These are phyloP conservation scores for Lasiosphaeriaceae sp. DNA, from an alignment of 495 filamentous ascomycete species.

Conservation along the genomic window DNA sequence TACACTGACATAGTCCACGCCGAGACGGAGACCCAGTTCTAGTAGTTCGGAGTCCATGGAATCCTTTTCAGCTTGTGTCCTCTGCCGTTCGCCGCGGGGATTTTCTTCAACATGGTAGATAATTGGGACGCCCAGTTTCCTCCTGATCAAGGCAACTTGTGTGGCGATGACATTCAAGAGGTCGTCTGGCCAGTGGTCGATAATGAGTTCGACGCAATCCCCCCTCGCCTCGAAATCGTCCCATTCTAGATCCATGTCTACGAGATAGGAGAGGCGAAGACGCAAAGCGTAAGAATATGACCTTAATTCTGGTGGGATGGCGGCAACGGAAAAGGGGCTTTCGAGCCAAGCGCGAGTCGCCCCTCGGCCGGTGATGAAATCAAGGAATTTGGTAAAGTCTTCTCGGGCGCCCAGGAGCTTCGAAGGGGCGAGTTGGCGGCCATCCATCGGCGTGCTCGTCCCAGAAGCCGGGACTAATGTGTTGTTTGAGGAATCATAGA, in stretches of 20 bases:
- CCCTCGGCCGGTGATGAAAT: conserved; percentile 57
- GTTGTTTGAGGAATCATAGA: conserved; percentile 44
- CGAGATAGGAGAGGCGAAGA: conserved; percentile 58
- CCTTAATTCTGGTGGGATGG: conserved; percentile 62
- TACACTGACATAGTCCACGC: conserved; percentile 68
- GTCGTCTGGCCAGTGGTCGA: conserved; percentile 57
- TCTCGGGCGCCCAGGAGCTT: conserved; percentile 70
- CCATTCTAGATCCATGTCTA: conserved; percentile 51
- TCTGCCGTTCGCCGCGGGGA: conserved; percentile 42
- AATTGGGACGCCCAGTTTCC: conserved; percentile 63
- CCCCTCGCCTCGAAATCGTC: conserved; percentile 62
- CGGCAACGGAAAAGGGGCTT: conserved; percentile 67
- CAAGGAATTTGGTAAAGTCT: conserved; percentile 69
- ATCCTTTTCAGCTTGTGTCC: conserved; percentile 35
- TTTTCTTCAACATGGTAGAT: conserved; percentile 62
- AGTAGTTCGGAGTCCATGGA: conserved; percentile 57
- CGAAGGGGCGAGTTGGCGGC: conserved; percentile 37
- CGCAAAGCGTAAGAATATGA: conserved; percentile 63
- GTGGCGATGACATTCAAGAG: conserved; percentile 50
- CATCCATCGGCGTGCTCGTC: conserved; percentile 27
- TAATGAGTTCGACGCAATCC: conserved; percentile 69
- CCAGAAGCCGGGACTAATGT: conserved; percentile 22
- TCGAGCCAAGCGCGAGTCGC: conserved; percentile 56
- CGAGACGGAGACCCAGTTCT: conserved; percentile 66
- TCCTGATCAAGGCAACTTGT: conserved; percentile 56